Conservation (phyloP, 2,329 filamentous ascomycete genomes). For the Aurifilum marmelostoma region DNA sequence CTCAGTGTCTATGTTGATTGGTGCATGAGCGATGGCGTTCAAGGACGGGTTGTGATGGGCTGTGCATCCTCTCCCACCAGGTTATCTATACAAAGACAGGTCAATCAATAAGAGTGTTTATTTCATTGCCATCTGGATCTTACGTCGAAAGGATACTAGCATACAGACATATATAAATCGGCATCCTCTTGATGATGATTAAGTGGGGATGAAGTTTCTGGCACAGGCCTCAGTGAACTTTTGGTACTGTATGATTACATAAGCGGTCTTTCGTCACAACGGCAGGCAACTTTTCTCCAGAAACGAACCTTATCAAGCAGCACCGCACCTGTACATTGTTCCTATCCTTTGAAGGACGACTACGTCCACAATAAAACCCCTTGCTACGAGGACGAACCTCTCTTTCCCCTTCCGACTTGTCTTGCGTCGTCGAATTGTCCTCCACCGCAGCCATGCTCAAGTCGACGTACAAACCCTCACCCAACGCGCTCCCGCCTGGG, state of each 20-base stretch:
- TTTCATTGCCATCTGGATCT: no score
- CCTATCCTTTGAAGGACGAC: not conserved
- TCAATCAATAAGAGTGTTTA: not conserved
- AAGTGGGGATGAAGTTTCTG: no score
- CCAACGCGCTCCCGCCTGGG: conserved; percentile 65
- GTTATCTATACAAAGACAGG: not conserved
- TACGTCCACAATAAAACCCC: not conserved
- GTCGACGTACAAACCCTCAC: conserved; percentile 71
- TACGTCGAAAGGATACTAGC: no score
- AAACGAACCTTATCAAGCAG: not conserved
- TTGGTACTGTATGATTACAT: not conserved
- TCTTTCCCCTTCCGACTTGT: not conserved
- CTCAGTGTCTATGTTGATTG: not conserved
- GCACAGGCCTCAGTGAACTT: not conserved
- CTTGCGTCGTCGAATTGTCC: not conserved
- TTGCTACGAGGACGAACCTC: not conserved
- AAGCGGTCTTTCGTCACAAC: not conserved
- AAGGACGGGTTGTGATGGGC: not conserved
- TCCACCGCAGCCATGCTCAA: conserved; percentile 62
- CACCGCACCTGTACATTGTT: no score
- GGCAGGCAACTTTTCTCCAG: not conserved
- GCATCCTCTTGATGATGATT: no score
- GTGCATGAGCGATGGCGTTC: conserved; percentile 8
- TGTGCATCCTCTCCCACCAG: not conserved
- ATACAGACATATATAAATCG: not conserved